phyloP scores from a whole-genome alignment of 352 stramenopile species.

The Blastocystis sp. region DNA sequence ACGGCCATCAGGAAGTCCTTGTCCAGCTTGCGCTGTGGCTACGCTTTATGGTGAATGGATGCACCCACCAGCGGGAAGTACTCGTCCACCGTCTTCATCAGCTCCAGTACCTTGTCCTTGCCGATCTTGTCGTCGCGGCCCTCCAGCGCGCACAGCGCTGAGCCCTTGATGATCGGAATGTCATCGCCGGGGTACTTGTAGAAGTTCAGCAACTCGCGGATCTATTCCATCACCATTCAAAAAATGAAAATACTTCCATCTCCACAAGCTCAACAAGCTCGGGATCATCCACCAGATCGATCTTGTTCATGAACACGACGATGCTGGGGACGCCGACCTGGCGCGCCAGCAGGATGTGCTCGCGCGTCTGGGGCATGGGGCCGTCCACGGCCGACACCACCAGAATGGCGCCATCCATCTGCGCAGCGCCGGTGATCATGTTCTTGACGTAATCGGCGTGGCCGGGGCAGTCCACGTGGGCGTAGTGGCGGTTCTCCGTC shows the following conservation, averaged over 20 bases:
- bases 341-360: conserved; percentile 91
- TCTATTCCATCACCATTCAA: conserved; percentile 20
- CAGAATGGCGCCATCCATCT: conserved; percentile 89
- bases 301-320: conserved; percentile 95
- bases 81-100: conserved; percentile 84
- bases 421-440: conserved; percentile 93
- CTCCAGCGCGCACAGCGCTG: conserved; percentile 86
- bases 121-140: conserved; percentile 82
- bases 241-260: conserved; percentile 78
- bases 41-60: conserved; percentile 75
- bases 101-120: conserved; percentile 82
- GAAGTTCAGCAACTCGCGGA: conserved; percentile 87
- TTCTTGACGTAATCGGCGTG: conserved; percentile 97
- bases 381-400: conserved; percentile 87
- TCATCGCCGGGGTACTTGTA: conserved; percentile 92
- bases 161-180: conserved; percentile 88
- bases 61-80: conserved; percentile 77
- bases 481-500: conserved; percentile 86
- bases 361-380: conserved; percentile 89
- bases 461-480: conserved; percentile 91
- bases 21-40: conserved; percentile 85
- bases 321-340: conserved; percentile 84
- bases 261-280: conserved; percentile 88
- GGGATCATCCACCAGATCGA: conserved; percentile 87
- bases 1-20: conserved; percentile 94